These are phyloP conservation scores for Talaromyces rugulosus DNA, from an alignment of 2,329 filamentous ascomycete genomes.

Conservation along the genomic window DNA sequence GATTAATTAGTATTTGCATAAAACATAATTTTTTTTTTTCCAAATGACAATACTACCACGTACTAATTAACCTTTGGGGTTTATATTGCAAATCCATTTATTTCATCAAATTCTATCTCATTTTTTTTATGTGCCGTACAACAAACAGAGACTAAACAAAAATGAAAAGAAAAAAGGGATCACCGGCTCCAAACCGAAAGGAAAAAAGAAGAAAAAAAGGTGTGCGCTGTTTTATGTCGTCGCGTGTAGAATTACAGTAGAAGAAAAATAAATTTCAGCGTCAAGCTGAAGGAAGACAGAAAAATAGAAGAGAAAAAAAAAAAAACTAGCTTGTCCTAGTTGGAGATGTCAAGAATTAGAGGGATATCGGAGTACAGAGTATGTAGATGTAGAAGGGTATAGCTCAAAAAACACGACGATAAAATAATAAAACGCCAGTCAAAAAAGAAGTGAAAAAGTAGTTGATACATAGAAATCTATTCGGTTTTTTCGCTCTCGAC, in stretches of 20 bases:
- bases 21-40: neutral
- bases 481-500: slow-evolving; percentile 8
- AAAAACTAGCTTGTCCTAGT: neutral
- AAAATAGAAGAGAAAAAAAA: neutral
- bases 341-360: neutral
- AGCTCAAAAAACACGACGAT: neutral
- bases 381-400: neutral
- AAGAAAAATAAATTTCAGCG: neutral
- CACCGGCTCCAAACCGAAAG: neutral
- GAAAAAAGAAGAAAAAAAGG: neutral
- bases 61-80: no score
- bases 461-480: slow-evolving; percentile 1
- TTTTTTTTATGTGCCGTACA: neutral
- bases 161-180: neutral
- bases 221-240: neutral
- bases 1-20: neutral
- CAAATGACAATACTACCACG: no score
- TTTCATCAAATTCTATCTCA: neutral
- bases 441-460: neutral
- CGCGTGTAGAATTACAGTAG: neutral
- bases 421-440: neutral
- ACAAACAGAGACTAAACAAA: neutral
- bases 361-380: neutral
- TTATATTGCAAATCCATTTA: neutral
- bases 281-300: neutral